Evolutionary conservation across 805 yeast genomes (phyloP).

Genomic region (Ogataea methylovora): DNA sequence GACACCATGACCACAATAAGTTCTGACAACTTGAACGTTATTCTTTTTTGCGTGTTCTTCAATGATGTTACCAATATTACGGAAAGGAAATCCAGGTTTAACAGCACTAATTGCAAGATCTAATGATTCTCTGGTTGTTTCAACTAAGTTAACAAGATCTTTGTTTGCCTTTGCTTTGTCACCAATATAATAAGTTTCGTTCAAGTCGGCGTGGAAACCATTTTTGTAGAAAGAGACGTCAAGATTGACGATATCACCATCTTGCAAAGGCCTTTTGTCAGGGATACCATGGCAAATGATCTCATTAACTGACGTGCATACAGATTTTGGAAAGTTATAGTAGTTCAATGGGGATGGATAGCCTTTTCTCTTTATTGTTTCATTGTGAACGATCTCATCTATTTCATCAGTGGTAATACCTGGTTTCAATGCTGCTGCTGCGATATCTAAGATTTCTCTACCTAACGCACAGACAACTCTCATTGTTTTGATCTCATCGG

Average conservation of each 20-base stretch:
- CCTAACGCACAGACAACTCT: conserved; percentile 70
- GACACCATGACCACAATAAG: conserved; percentile 93
- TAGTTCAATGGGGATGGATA: conserved; percentile 96
- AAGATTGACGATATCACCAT: conserved; percentile 90
- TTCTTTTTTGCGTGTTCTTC: conserved; percentile 78
- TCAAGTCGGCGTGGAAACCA: conserved; percentile 91
- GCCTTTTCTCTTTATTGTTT: conserved; percentile 79
- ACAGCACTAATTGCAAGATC: conserved; percentile 77
- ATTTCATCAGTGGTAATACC: conserved; percentile 93
- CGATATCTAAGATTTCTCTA: conserved; percentile 83
- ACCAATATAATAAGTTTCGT: conserved; percentile 96
- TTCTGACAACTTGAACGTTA: conserved; percentile 78
- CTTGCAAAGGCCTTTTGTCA: conserved; percentile 76
- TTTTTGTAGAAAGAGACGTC: conserved; percentile 81
- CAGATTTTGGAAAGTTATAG: conserved; percentile 85
- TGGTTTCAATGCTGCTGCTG: conserved; percentile 75
- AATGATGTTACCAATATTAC: conserved; percentile 80
- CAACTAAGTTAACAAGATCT: conserved; percentile 83
- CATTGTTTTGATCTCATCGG: conserved; percentile 67
- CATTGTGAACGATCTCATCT: conserved; percentile 80
- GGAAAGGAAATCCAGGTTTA: conserved; percentile 87
- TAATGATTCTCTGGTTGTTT: conserved; percentile 81
- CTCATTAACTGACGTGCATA: conserved; percentile 93
- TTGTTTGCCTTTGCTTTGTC: conserved; percentile 74
- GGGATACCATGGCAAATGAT: conserved; percentile 97